Conservation (phyloP, 75 land plant genomes). For the Cryptomeria japonica region DNA sequence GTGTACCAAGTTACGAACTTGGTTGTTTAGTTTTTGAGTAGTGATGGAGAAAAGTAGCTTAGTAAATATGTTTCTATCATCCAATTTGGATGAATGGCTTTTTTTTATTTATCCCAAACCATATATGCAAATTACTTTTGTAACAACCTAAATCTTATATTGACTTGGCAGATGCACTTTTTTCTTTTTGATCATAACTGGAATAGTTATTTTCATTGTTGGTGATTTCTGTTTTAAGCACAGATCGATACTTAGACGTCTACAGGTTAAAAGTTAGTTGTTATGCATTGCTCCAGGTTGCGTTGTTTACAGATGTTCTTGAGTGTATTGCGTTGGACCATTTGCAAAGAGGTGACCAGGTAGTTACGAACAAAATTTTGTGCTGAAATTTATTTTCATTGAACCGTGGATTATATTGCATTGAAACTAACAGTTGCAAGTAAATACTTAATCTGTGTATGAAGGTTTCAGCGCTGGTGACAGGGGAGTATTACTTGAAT, state of each 20-base stretch:
- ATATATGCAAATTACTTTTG: not conserved
- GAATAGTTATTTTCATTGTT: not conserved
- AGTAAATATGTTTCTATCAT: not conserved
- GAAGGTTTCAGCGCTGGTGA: constrained; percentile 88
- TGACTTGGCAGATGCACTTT: not conserved
- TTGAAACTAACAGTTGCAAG: constrained; percentile 1
- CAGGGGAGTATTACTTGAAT: constrained; percentile 84
- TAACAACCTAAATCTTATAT: not conserved
- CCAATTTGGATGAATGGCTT: not conserved
- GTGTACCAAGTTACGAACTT: too few species aligned
- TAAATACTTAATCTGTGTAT: not conserved
- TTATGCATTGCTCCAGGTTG: constrained; percentile 55
- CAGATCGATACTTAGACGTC: not conserved
- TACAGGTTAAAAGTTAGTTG: constrained; percentile 5
- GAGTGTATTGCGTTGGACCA: constrained; percentile 73
- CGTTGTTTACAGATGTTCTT: constrained; percentile 89
- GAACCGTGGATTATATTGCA: not conserved
- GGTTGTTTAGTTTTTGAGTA: too few species aligned
- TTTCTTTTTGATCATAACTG: not conserved
- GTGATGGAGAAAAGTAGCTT: too few species aligned
- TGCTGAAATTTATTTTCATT: not conserved
- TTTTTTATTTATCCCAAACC: not conserved
- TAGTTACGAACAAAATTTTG: constrained; percentile 17
- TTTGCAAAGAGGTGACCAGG: constrained; percentile 80
- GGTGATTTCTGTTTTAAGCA: not conserved